Evolutionary conservation across 1,139 yeast species (phyloP), one percentile per base, ranked within the genome.

Genomic region (Scheffersomyces cryptocercus): DNA sequence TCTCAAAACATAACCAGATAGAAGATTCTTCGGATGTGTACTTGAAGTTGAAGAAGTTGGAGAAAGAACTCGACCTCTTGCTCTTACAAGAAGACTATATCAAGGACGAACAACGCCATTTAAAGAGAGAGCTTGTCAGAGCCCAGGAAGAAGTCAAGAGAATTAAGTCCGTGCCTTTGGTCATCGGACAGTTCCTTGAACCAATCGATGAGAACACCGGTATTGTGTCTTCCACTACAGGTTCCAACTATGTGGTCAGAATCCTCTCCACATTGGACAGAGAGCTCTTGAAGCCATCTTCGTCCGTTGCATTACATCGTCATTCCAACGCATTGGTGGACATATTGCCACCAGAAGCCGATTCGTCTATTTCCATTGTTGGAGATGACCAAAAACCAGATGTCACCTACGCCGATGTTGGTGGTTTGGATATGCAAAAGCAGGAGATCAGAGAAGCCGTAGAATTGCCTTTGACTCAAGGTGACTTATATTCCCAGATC

Each of bases 401-500:
- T 61, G 91, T 87, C 35, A 80, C 90, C 5, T 87, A 87, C 56
- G 89, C 90, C 36, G 99, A 95, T 67, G 97, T 95, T 43, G 99
- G 99, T 68, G 99, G 99, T 37, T 77, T 95, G 63, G 99, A 95
- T 67, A 91, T 91, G 96, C 99, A 95, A 68, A 95, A 93, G 58
- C 99, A 95, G 68, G 99, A 95, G 70, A 93, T 95, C 53, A 82
- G 97, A 62, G 99, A 95, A 68, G 99, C 99, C 1, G 99, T 95
- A 15, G 99, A 95, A 67, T 77, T 91, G 53, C 99, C 99, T 13
- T 78, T 95, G 62, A 87, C 96, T 14, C 99, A 95, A 67, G 95
- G 95, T 40, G 99, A 95, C 59, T 76, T 95, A 55, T 95, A 95
- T 69, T 86, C 89, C 57, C 98, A 95, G 68, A 95, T 95, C 62